Conservation (phyloP, 1,284 basidiomycete genomes). For the Waitea zeae region DNA sequence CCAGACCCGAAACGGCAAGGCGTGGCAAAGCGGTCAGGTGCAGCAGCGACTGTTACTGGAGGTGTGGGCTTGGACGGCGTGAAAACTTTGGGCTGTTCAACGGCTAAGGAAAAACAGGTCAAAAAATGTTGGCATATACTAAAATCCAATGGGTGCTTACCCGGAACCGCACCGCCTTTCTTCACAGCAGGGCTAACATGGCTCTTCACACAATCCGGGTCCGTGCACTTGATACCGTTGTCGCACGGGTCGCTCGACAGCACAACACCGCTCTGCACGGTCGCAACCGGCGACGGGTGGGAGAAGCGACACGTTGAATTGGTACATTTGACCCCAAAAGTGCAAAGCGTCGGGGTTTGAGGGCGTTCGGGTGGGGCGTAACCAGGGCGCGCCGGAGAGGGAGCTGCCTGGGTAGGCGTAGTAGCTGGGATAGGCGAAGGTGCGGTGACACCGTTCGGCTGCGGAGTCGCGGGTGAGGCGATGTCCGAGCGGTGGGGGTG, state of each 20-base stretch:
- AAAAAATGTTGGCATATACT: background rate
- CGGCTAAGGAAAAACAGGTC: background rate
- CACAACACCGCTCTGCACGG: conserved; percentile 82
- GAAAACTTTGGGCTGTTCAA: conserved; percentile 6
- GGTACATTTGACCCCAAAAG: conserved; percentile 77
- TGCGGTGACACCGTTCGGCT: conserved; percentile 17
- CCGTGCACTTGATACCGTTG: conserved; percentile 71
- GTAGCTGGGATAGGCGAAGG: conserved; percentile 18
- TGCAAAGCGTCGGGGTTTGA: conserved; percentile 77
- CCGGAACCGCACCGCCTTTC: conserved; percentile 38
- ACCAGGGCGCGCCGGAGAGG: too few relatives aligned
- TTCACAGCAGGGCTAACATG: conserved; percentile 76
- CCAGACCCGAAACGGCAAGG: conserved; percentile 55
- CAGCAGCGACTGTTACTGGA: conserved; percentile 9
- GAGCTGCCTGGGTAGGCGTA: conserved; percentile 12
- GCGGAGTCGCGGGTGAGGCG: conserved; percentile 8
- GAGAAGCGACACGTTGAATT: conserved; percentile 78
- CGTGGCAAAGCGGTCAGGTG: conserved; percentile 13
- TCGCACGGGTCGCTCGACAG: conserved; percentile 82
- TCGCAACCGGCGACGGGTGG: conserved; percentile 85
- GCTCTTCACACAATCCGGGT: conserved; percentile 78
- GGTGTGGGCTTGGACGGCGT: conserved; percentile 9
- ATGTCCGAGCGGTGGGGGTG: too few relatives aligned
- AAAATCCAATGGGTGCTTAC: conserved; percentile 4
- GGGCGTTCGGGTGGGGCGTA: conserved; percentile 57